Evolutionary conservation across 176 grass and related monocot genomes (phyloP), one percentile per base, ranked within the genome.

Genomic region (Zoysia japonica): DNA sequence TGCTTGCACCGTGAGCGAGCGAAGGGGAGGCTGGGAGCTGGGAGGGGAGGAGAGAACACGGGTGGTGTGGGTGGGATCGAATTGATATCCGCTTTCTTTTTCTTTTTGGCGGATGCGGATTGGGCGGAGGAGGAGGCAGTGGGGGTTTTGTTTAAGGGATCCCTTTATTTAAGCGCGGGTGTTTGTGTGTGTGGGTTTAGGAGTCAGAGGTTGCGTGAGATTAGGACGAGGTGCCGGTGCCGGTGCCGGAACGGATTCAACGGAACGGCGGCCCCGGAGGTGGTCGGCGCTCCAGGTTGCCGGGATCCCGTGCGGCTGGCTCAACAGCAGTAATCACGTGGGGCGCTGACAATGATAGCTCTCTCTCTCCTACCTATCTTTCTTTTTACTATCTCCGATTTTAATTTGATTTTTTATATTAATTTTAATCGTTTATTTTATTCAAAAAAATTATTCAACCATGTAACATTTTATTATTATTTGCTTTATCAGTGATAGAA

Each of bases 221-320:
- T 61, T 42, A 80, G 78, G 41, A 9, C 2, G 37, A 47, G 4
- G 61, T 1, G 9, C 3, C 1, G 38, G 7, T 9, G 40, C 2
- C 62, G 81, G 39, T 68, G 52, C 72, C 54, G 49, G 60, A 55
- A 59, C 13, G 47, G 47, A 17, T 48, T 83, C 67, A 72, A 88
- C 78, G 71, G 72, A 70, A 87, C 78, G 65, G 78, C 37, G 45
- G 4, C 7, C 17, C 44, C 28, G 67, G 10, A 16, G 9, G 17
- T 42, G 35, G 9, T 28, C 19, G 36, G 28, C 28, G 28, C 28
- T 2, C 1, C 9, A 5, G 66, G 6, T 7, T 2, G 51, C 3
- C 4, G 48, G 37, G 63, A 75, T 75, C 72, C 20, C 19, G 42
- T 39, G 61, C 11, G 41, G 7, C 2, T 3, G 5, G 14, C 9